These are phyloP conservation scores for Passalora sequoiae DNA, from an alignment of 2,329 filamentous ascomycete species.

Conservation along the genomic window DNA sequence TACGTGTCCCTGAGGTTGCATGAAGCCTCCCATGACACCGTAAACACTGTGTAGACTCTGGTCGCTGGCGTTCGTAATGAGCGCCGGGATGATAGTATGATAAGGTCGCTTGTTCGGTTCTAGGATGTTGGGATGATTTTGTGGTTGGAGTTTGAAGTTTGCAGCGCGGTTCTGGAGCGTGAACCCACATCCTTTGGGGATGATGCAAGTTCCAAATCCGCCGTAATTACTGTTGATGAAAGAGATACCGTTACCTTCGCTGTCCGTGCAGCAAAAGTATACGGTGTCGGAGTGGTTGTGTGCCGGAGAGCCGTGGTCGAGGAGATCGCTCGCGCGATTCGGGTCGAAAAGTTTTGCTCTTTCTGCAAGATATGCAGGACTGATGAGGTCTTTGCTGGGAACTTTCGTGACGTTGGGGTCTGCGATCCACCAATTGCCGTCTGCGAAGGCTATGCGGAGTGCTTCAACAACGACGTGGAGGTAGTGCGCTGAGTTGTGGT, in stretches of 20 bases:
- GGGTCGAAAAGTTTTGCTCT: conserved; percentile 60
- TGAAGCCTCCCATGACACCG: conserved; percentile 97
- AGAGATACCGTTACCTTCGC: conserved; percentile 79
- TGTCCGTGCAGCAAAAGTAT: conserved; percentile 82
- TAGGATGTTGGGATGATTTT: conserved; percentile 71
- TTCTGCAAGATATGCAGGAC: conserved; percentile 66
- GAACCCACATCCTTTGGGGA: conserved; percentile 83
- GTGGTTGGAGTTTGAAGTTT: conserved; percentile 67
- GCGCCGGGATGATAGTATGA: conserved; percentile 93
- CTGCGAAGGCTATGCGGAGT: conserved; percentile 82
- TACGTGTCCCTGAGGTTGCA: conserved; percentile 95
- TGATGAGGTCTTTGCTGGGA: conserved; percentile 65
- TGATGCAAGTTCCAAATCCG: conserved; percentile 80
- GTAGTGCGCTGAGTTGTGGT: conserved; percentile 72
- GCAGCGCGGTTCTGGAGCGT: conserved; percentile 89
- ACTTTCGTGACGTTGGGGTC: conserved; percentile 71
- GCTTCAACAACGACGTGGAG: conserved; percentile 85
- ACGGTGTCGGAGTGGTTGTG: conserved; percentile 86
- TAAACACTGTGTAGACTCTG: conserved; percentile 76
- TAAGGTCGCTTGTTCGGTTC: conserved; percentile 84
- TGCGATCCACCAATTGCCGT: conserved; percentile 83
- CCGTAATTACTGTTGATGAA: conserved; percentile 97
- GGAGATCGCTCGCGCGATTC: conserved; percentile 46
- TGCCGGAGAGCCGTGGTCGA: conserved; percentile 74
- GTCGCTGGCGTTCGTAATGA: conserved; percentile 74